Percentiles rank a stretch among this genome's conserved stretches.
Conservation (phyloP, 2,329 filamentous ascomycete genomes). For the Apiospora kogelbergensis region DNA sequence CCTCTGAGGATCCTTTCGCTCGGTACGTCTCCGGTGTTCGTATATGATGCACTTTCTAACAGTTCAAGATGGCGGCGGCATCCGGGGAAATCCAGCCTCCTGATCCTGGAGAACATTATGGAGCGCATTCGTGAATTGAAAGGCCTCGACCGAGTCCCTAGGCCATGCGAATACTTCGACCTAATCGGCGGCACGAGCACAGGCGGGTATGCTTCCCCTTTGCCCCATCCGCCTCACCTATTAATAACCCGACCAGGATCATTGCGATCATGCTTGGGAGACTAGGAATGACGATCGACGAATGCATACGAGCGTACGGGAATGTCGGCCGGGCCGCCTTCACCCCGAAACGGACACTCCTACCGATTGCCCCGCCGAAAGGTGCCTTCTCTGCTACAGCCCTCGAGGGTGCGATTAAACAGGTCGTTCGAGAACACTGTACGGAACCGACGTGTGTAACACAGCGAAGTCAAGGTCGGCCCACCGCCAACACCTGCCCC, state of each 20-base stretch:
- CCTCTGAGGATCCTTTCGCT: constrained; percentile 7
- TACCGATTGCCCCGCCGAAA: constrained; percentile 16
- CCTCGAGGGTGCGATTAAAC: constrained; percentile 25
- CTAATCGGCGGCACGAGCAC: constrained; percentile 26
- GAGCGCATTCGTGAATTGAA: constrained; percentile 13
- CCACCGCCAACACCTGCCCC: constrained; percentile 15
- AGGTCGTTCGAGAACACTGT: constrained; percentile 19
- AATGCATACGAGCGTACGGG: constrained; percentile 24
- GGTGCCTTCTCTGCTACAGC: constrained; percentile 26
- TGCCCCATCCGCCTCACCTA: neutral
- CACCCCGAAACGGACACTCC: constrained; percentile 19
- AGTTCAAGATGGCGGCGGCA: constrained; percentile 21
- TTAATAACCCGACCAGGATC: constrained; percentile 16
- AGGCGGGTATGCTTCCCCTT: no score
- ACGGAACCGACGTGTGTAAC: constrained; percentile 14
- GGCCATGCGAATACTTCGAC: constrained; percentile 26
- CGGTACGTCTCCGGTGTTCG: neutral
- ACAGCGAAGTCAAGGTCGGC: neutral
- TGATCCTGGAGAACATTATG: constrained; percentile 22
- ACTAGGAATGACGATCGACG: constrained; percentile 25
- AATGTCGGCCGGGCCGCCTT: constrained; percentile 18
- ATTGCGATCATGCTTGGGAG: constrained; percentile 31
- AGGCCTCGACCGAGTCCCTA: constrained; percentile 17
- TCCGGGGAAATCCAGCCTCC: constrained; percentile 24
- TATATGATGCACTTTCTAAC: neutral